These are phyloP conservation scores for Rhizopogon vinicolor DNA, from an alignment of 768 basidiomycete genomes.

Conservation along the genomic window DNA sequence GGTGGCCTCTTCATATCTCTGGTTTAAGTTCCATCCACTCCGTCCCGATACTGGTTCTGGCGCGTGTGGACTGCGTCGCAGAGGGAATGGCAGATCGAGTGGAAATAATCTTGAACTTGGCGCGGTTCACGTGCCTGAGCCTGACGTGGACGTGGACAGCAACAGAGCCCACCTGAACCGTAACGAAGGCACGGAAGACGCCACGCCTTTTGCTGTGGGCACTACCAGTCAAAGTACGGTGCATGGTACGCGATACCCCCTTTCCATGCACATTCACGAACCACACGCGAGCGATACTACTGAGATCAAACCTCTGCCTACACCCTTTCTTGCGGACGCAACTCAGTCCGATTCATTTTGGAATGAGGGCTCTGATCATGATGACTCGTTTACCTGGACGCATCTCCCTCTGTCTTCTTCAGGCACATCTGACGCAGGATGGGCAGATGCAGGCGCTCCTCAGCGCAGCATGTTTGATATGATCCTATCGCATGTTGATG, in stretches of 20 bases:
- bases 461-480: neutral
- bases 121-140: constrained; percentile 19
- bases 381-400: constrained; percentile 19
- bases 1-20: constrained; percentile 4
- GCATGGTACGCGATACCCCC: constrained; percentile 22
- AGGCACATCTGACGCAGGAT: neutral
- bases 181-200: constrained; percentile 22
- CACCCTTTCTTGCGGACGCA: constrained; percentile 2
- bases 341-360: constrained; percentile 20
- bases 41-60: neutral
- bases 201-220: constrained; percentile 14
- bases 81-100: neutral
- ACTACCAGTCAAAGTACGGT: constrained; percentile 27
- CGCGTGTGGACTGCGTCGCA: neutral
- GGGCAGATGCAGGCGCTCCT: neutral
- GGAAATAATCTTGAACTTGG: constrained; percentile 9
- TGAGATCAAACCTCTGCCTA: neutral
- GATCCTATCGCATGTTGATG: neutral
- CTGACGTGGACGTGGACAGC: constrained; percentile 9
- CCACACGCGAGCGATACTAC: constrained; percentile 6
- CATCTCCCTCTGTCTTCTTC: neutral
- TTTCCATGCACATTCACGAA: constrained; percentile 3
- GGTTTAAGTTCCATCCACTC: constrained; percentile 11
- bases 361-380: constrained; percentile 18
- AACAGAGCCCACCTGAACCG: neutral